Conservation (phyloP, 2,329 filamentous ascomycete genomes). For the Ophiostoma ips region DNA sequence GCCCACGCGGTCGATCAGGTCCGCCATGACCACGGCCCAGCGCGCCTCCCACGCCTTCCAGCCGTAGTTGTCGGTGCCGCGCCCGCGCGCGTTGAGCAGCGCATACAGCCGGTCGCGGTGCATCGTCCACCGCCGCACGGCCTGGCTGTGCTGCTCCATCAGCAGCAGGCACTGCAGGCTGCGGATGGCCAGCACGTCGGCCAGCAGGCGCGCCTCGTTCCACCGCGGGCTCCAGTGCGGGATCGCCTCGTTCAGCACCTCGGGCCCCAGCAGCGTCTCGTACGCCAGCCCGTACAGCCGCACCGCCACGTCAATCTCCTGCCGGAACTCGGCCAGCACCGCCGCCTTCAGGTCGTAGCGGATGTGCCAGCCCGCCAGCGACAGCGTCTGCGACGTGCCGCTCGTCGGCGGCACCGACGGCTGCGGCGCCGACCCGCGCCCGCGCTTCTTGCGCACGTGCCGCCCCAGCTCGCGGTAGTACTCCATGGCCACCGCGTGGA, state of each 20-base stretch:
- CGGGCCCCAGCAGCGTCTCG: conserved; percentile 64
- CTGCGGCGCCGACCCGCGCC: conserved; percentile 61
- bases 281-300: conserved; percentile 81
- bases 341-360: conserved; percentile 91
- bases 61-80: conserved; percentile 77
- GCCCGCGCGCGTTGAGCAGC: conserved; percentile 69
- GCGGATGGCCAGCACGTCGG: conserved; percentile 68
- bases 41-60: conserved; percentile 90
- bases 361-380: conserved; percentile 77
- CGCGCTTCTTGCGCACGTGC: conserved; percentile 77
- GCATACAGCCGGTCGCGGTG: conserved; percentile 64
- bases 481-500: conserved; percentile 66
- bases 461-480: conserved; percentile 94
- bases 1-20: conserved; percentile 40
- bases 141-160: conserved; percentile 63
- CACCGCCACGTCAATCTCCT: conserved; percentile 79
- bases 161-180: conserved; percentile 72
- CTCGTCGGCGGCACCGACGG: conserved; percentile 72
- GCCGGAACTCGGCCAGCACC: conserved; percentile 80
- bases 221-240: conserved; percentile 82
- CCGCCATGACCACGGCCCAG: conserved; percentile 50
- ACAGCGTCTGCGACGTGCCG: conserved; percentile 75
- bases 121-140: conserved; percentile 64
- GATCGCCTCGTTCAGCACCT: conserved; percentile 68
- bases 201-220: conserved; percentile 80